These are phyloP conservation scores for Mycena venus DNA, from an alignment of 768 basidiomycete species.

Conservation along the genomic window DNA sequence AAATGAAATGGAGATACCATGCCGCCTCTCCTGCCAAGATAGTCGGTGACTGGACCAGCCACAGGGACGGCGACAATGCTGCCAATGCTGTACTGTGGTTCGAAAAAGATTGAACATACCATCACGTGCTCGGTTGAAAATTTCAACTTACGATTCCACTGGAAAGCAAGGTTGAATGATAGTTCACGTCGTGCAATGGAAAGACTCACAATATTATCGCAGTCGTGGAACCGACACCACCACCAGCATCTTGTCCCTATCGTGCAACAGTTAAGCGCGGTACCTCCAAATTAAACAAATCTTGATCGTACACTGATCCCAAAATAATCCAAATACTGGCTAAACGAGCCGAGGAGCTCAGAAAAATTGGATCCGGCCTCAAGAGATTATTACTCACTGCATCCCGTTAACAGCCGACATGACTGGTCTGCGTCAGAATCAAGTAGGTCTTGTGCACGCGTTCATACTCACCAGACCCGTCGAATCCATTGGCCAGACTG, in stretches of 20 bases:
- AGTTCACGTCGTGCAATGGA: not conserved
- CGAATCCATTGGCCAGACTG: slow-evolving; percentile 61
- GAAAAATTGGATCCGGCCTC: not conserved
- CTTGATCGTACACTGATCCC: slow-evolving; percentile 15
- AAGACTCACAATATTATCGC: slow-evolving; percentile 31
- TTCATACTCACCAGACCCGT: slow-evolving; percentile 54
- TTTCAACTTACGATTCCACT: slow-evolving; percentile 30
- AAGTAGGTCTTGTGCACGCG: no score
- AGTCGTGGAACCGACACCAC: slow-evolving; percentile 34
- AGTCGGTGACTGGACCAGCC: slow-evolving; percentile 31
- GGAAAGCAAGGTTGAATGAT: not conserved
- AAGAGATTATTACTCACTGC: slow-evolving; percentile 13
- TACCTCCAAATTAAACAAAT: not conserved
- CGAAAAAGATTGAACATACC: not conserved
- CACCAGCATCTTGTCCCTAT: slow-evolving; percentile 29
- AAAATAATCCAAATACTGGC: slow-evolving; percentile 30
- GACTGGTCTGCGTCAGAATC: slow-evolving; percentile 7
- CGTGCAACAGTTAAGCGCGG: not conserved
- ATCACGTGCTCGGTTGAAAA: not conserved
- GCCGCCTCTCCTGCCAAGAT: slow-evolving; percentile 28
- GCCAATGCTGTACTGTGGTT: slow-evolving; percentile 27
- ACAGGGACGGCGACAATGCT: slow-evolving; percentile 31
- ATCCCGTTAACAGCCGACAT: slow-evolving; percentile 37
- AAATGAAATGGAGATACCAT: slow-evolving; percentile 19
- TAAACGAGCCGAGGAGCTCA: not conserved